Percentiles rank a stretch among this genome's conserved stretches.
Conservation (phyloP, 2,329 filamentous ascomycete species). For the Diaporthe sp. region DNA sequence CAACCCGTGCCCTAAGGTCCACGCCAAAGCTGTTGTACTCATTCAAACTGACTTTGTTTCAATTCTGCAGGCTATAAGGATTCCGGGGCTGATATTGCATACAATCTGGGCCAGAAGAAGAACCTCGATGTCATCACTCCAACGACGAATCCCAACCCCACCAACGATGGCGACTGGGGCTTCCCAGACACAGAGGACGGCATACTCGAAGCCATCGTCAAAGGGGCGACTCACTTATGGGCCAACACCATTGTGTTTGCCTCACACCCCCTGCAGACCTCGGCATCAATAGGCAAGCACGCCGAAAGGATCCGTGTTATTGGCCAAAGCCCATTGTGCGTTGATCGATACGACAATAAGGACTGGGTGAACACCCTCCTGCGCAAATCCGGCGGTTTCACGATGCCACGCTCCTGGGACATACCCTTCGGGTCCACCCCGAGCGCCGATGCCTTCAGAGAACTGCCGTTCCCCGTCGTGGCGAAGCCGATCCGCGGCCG, state of each 20-base stretch:
- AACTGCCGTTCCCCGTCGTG: slow-evolving; percentile 55
- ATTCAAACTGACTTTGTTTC: not conserved
- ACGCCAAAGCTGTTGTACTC: not conserved
- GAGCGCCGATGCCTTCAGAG: not conserved
- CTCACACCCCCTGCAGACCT: slow-evolving; percentile 16
- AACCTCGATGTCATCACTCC: slow-evolving; percentile 8
- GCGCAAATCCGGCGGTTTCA: slow-evolving; percentile 53
- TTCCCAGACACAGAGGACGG: slow-evolving; percentile 11
- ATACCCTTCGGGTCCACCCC: slow-evolving; percentile 37
- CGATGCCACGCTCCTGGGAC: slow-evolving; percentile 56
- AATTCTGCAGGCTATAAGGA: not conserved
- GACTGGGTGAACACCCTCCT: slow-evolving; percentile 61
- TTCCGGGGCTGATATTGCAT: slow-evolving; percentile 22
- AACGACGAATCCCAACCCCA: not conserved
- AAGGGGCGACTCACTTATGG: slow-evolving; percentile 6
- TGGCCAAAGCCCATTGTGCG: slow-evolving; percentile 61
- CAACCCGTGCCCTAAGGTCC: not conserved
- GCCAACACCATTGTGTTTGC: slow-evolving; percentile 14
- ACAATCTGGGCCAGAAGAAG: slow-evolving; percentile 6
- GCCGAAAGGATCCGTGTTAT: slow-evolving; percentile 52
- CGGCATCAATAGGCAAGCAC: not conserved
- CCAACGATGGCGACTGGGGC: not conserved
- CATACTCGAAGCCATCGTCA: slow-evolving; percentile 12
- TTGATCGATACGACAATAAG: slow-evolving; percentile 67
- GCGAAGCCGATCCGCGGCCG: slow-evolving; percentile 64